Evolutionary conservation across 306 rosid species (phyloP), one percentile per base, ranked within the genome.

Genomic region (Fagus crenata): DNA sequence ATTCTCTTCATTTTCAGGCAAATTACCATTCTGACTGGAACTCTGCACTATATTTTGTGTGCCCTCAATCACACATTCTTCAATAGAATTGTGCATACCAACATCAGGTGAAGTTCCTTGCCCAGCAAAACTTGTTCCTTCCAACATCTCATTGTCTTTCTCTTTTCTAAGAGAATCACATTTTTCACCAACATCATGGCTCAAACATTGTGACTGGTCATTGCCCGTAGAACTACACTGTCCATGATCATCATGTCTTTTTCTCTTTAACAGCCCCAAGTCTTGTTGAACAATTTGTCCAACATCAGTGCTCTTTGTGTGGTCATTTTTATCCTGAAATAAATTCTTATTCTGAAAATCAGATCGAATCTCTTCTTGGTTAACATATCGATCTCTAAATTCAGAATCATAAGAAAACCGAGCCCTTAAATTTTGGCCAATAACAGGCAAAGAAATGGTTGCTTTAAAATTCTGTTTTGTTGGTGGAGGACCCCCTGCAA

Each of bases 401-500:
- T 85, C 88, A 69, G 84, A 87, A 71, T 87, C 92, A 82, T 60
- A 63, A 77, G 89, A 90, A 77, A 95, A 77, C 72, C 91, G 86
- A 71, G 96, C 91, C 89, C 97, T 85, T 72, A 95, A 84, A 85
- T 87, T 90, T 83, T 79, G 91, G 80, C 97, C 97, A 83, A 91
- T 85, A 71, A 95, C 84, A 77, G 99, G 97, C 76, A 92, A 72
- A 36, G 93, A 90, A 76, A 92, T 89, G 72, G 86, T 85, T 72
- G 97, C 97, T 85, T 89, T 95, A 70, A 92, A 95, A 73, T 87
- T 88, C 85, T 95, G 98, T 77, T 84, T 85, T 70, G 96, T 86
- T 74, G 98, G 98, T 64, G 92, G 88, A 88, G 97, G 98, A 12
- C 98, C 98, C 86, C 98, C 98, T 5, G 98, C 98, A 77, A 95